These are phyloP conservation scores for Gilbertella persicaria DNA, from an alignment of 371 early-diverging fungal genomes.

Conservation along the genomic window DNA sequence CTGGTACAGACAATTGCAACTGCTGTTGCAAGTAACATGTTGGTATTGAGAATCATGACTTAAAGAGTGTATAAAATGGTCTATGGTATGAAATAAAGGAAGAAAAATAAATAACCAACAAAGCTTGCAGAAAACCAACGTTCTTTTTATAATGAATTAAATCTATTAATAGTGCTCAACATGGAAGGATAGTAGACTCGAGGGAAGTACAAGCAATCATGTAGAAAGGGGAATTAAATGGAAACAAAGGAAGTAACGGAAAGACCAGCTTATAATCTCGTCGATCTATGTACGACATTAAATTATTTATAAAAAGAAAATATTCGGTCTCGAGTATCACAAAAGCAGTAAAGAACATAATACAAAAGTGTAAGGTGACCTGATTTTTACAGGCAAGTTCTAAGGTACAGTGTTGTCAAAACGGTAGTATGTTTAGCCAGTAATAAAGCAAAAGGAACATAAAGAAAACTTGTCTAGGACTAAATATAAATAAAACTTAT, in stretches of 20 bases:
- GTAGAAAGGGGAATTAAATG: slow-evolving; percentile 6
- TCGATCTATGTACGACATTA: slow-evolving; percentile 15
- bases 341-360: background rate
- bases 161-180: no score
- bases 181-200: slow-evolving; percentile 1
- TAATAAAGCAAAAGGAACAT: no score
- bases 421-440: no score
- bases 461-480: no score
- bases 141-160: no score
- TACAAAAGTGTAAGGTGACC: no score
- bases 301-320: background rate
- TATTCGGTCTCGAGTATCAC: slow-evolving; percentile 15
- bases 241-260: slow-evolving; percentile 25
- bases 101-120: no score
- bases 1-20: slow-evolving; percentile 20
- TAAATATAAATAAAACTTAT: no score
- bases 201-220: slow-evolving; percentile 1
- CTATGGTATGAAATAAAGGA: slow-evolving; percentile 1
- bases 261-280: slow-evolving; percentile 12
- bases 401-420: no score
- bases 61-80: background rate
- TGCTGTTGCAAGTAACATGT: slow-evolving; percentile 13
- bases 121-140: no score
- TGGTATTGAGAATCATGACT: slow-evolving; percentile 22
- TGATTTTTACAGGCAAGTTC: no score